Percentiles rank a stretch among this genome's conserved stretches.
Evolutionary conservation across 2,329 filamentous ascomycete species (phyloP).

Genomic region (Penicillium crustosum): DNA sequence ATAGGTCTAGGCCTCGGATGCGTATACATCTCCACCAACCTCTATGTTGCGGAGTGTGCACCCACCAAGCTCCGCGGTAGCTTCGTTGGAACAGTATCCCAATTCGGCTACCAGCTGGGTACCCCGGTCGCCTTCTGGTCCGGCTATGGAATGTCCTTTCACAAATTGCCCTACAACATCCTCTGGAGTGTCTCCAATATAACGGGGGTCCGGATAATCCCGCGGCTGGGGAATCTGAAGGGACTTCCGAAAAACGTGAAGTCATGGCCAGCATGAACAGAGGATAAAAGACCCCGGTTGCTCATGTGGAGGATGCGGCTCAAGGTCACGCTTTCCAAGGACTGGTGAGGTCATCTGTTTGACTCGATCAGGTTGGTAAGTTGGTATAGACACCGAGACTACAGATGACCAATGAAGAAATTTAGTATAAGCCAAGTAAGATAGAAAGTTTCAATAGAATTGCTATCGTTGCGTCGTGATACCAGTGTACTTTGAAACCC

Average conservation of each 20-base stretch:
- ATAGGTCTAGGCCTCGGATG: no score
- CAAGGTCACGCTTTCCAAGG: conserved; percentile 15
- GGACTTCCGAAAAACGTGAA: conserved; percentile 28
- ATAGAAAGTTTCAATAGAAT: background rate
- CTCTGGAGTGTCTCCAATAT: no score
- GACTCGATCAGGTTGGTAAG: background rate
- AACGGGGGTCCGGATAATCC: conserved; percentile 36
- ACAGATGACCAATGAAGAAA: background rate
- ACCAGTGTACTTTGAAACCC: background rate
- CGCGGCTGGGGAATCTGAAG: conserved; percentile 38
- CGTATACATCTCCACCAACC: no score
- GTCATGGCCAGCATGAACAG: conserved; percentile 9
- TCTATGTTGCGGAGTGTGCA: no score
- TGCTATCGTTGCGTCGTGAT: conserved; percentile 7
- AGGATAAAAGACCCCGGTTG: background rate
- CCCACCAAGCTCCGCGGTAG: no score
- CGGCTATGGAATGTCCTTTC: no score
- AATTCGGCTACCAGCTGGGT: no score
- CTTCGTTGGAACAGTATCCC: no score
- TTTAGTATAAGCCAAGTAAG: background rate
- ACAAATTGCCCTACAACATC: no score
- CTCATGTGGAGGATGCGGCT: conserved; percentile 8
- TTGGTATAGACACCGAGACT: background rate
- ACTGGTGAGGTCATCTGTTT: conserved; percentile 3
- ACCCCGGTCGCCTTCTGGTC: no score